Percentiles rank a stretch among this genome's conserved stretches.
Conservation (phyloP, 768 basidiomycete genomes). For the Suillus variegatus region DNA sequence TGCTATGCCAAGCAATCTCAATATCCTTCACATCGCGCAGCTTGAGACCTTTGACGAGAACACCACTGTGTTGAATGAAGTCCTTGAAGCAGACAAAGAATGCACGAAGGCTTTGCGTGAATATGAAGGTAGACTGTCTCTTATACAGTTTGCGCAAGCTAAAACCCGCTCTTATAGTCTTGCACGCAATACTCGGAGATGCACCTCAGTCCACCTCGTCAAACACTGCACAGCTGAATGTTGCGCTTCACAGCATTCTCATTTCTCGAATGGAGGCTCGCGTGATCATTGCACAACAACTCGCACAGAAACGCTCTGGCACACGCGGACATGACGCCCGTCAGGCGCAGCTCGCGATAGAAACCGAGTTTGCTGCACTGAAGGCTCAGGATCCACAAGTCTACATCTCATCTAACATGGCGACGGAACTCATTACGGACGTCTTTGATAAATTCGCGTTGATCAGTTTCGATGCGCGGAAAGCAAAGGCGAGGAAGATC, state of each 20-base stretch:
- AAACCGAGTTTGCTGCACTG: slow-evolving; percentile 8
- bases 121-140: slow-evolving; percentile 9
- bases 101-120: slow-evolving; percentile 9
- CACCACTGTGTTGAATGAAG: slow-evolving; percentile 13
- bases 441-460: slow-evolving; percentile 12
- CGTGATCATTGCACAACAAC: slow-evolving; percentile 6
- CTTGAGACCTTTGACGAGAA: slow-evolving; percentile 15
- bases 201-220: background rate
- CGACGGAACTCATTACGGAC: slow-evolving; percentile 9
- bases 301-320: slow-evolving; percentile 14
- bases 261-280: slow-evolving; percentile 7
- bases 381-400: slow-evolving; percentile 10
- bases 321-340: slow-evolving; percentile 14
- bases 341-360: slow-evolving; percentile 11
- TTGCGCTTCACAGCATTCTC: slow-evolving; percentile 9
- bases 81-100: slow-evolving; percentile 11
- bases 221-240: slow-evolving; percentile 6
- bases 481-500: slow-evolving; percentile 44
- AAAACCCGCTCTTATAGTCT: background rate
- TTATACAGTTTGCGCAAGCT: background rate
- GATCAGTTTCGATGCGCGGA: slow-evolving; percentile 11
- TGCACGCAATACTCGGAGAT: slow-evolving; percentile 10
- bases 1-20: slow-evolving; percentile 14
- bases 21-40: slow-evolving; percentile 16
- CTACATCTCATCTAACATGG: slow-evolving; percentile 11